Percentiles rank a stretch among this genome's conserved stretches.
Evolutionary conservation across 2,329 filamentous ascomycete species (phyloP).

Genomic region (Byssothecium circinans): DNA sequence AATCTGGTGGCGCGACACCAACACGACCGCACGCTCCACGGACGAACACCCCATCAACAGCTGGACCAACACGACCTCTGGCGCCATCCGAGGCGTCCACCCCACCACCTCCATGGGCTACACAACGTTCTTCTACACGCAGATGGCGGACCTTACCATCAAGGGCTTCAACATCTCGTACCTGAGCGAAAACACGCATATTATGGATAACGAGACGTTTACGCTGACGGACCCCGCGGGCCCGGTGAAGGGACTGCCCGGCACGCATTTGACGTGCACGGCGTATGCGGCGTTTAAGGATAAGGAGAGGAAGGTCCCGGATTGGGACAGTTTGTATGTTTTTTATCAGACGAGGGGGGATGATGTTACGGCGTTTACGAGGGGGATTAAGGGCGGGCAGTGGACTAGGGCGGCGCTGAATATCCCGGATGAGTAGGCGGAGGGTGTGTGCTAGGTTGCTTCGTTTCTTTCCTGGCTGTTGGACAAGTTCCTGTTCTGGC

Average conservation of each 20-base stretch:
- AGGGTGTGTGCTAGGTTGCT: background rate
- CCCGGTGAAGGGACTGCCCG: conserved; percentile 36
- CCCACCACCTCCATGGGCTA: conserved; percentile 46
- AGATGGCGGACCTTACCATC: conserved; percentile 40
- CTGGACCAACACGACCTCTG: conserved; percentile 36
- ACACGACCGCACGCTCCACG: conserved; percentile 33
- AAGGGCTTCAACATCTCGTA: conserved; percentile 46
- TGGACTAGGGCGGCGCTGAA: conserved; percentile 27
- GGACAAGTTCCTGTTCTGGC: background rate
- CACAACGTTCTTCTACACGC: conserved; percentile 48
- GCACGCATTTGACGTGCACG: conserved; percentile 46
- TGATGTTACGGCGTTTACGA: conserved; percentile 35
- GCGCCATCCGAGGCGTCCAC: conserved; percentile 41
- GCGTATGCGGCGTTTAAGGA: conserved; percentile 28
- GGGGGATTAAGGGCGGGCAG: conserved; percentile 26
- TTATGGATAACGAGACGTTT: conserved; percentile 32
- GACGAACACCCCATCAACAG: conserved; percentile 44
- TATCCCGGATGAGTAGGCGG: background rate
- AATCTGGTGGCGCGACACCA: conserved; percentile 50
- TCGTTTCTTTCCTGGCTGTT: background rate
- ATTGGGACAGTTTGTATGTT: conserved; percentile 35
- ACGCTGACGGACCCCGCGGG: conserved; percentile 33
- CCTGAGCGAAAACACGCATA: conserved; percentile 44
- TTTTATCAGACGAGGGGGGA: conserved; percentile 35
- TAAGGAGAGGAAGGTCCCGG: conserved; percentile 7